Conservation (phyloP, 2,329 filamentous ascomycete species). For the Neofusicoccum umdonicola region DNA sequence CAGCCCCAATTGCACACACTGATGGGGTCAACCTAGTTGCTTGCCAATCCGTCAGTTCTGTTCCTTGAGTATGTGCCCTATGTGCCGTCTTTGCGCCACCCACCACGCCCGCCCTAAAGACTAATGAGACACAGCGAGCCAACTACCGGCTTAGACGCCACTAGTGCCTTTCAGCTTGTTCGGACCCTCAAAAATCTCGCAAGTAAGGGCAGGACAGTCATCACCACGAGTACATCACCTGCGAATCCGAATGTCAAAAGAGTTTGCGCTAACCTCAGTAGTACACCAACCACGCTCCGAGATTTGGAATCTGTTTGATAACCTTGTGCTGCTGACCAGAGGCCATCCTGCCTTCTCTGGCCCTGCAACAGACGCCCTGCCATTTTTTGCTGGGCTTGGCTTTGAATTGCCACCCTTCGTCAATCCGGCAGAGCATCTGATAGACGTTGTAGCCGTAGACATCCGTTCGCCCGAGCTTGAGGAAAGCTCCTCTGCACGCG, state of each 20-base stretch:
- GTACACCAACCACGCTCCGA: slow-evolving; percentile 75
- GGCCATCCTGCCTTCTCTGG: slow-evolving; percentile 70
- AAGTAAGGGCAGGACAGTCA: slow-evolving; percentile 65
- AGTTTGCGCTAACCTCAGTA: background rate
- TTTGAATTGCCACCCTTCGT: slow-evolving; percentile 67
- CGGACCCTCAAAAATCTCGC: slow-evolving; percentile 68
- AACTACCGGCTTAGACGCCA: slow-evolving; percentile 74
- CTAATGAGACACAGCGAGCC: slow-evolving; percentile 51
- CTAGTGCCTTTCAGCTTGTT: slow-evolving; percentile 71
- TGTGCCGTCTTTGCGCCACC: background rate
- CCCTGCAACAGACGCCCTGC: slow-evolving; percentile 54
- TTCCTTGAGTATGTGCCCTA: slow-evolving; percentile 58
- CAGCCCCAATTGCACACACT: background rate
- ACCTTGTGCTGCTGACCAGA: slow-evolving; percentile 65
- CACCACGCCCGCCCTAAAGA: background rate
- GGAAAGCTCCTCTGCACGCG: slow-evolving; percentile 55
- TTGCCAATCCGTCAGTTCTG: slow-evolving; percentile 75
- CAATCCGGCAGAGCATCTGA: slow-evolving; percentile 74
- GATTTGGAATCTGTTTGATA: slow-evolving; percentile 76
- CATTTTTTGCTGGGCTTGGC: slow-evolving; percentile 63
- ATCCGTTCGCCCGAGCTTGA: slow-evolving; percentile 68
- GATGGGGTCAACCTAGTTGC: slow-evolving; percentile 40
- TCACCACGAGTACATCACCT: slow-evolving; percentile 56
- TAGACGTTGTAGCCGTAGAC: slow-evolving; percentile 73
- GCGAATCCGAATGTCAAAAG: background rate